A percentile compares a stretch with the other conserved stretches of the same genome.
phyloP scores from a whole-genome alignment of 1,284 basidiomycete species.

The Pascua guehoae region DNA sequence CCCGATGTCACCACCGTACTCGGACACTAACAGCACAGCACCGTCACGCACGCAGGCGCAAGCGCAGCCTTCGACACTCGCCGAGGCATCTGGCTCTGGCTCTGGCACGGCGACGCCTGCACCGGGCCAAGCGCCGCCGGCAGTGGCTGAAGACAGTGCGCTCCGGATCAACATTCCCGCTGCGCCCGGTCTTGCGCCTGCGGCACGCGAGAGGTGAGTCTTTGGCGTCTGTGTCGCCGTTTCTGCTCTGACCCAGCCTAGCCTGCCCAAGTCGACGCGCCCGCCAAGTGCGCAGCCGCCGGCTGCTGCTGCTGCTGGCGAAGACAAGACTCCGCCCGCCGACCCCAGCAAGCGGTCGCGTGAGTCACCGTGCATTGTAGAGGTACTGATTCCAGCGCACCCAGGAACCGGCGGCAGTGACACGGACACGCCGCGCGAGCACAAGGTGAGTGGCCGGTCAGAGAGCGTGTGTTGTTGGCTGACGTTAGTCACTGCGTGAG shows the following conservation, averaged over 20 bases:
- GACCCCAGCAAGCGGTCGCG: not conserved
- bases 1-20: not conserved
- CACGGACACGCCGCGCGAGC: slow-evolving; percentile 35
- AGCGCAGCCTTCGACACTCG: not conserved
- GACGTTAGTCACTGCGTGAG: slow-evolving; percentile 39
- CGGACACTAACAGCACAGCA: not conserved
- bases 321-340: not conserved
- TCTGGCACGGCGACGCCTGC: slow-evolving; percentile 27
- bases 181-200: slow-evolving; percentile 33
- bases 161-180: slow-evolving; percentile 79
- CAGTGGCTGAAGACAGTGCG: not conserved
- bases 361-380: not conserved
- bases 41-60: not conserved
- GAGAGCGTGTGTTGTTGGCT: not conserved
- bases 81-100: slow-evolving; percentile 5
- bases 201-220: not conserved
- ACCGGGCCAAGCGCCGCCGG: not conserved
- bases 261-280: not conserved
- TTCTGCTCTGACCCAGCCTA: not conserved
- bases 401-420: slow-evolving; percentile 25
- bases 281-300: not conserved
- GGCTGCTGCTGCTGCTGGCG: no score
- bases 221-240: not conserved
- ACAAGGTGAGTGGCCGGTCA: slow-evolving; percentile 10
- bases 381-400: not conserved